Evolutionary conservation across 768 basidiomycete genomes (phyloP).

Genomic region (Hydnum rufescens): DNA sequence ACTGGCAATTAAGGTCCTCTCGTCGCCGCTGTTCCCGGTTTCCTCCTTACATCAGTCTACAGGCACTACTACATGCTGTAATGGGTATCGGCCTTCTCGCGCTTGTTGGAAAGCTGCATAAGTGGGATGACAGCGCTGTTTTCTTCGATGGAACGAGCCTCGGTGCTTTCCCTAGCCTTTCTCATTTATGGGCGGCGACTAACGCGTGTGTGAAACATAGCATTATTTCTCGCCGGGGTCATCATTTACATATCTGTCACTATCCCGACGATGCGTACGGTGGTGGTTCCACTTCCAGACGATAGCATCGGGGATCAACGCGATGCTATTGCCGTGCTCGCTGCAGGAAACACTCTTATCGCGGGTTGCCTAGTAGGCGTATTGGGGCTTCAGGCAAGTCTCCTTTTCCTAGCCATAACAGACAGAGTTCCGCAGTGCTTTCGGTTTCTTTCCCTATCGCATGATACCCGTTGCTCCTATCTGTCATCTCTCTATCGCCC

Average conservation of each 20-base stretch:
- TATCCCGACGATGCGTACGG: constrained; percentile 55
- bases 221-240: constrained; percentile 49
- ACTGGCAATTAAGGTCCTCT: constrained; percentile 61
- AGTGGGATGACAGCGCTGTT: constrained; percentile 83
- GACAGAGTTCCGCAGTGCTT: neutral
- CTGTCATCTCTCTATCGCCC: neutral
- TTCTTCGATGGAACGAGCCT: constrained; percentile 86
- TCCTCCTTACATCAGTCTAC: neutral
- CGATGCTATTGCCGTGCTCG: constrained; percentile 62
- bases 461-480: neutral
- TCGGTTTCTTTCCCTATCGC: neutral
- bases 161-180: constrained; percentile 30
- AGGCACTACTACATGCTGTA: constrained; percentile 80
- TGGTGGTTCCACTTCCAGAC: constrained; percentile 36
- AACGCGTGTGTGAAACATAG: neutral
- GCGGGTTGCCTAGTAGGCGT: constrained; percentile 45
- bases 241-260: constrained; percentile 71
- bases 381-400: constrained; percentile 49
- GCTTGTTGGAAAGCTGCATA: constrained; percentile 57
- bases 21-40: neutral
- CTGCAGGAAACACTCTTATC: constrained; percentile 76
- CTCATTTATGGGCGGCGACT: neutral
- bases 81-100: constrained; percentile 58
- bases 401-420: neutral
- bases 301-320: constrained; percentile 47